Evolutionary conservation across 148 eudicot genomes (phyloP), one percentile per base, ranked within the genome.

Genomic region (Vaccinium corymbosum): DNA sequence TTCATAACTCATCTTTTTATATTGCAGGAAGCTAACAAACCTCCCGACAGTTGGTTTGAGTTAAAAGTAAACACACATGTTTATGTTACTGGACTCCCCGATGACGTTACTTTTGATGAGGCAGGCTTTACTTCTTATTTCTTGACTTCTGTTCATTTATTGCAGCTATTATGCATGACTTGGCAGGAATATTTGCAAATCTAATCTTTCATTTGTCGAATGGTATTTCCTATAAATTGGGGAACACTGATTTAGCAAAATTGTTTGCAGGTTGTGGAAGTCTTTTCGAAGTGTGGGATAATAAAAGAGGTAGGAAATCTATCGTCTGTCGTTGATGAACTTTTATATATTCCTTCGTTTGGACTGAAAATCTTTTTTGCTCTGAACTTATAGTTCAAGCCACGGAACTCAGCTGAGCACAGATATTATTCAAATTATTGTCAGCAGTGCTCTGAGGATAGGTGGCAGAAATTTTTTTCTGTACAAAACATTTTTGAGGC

Each of bases 11-110:
- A 13, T 2, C 4, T 13, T 68, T 13, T 55, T 25, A 27, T 68
- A 5, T 87, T 84, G 14, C 90, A 97, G 99, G 99, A 95, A 92
- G 93, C 96, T 25, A 95, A 95, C 83, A 92, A 95, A 81, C 96
- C 98, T 55, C 99, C 99, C 68, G 98, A 93, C 81, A 91, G 93
- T 82, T 97, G 98, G 99, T 97, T 97, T 85, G 99, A 97, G 81
- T 88, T 97, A 87, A 95, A 94, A 90, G 90, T 89, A 78, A 97
- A 97, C 83, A 97, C 99, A 1, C 93, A 97, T 85, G 96, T 97
- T 79, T 97, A 97, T 78, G 95, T 97, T 79, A 93, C 93, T 61
- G 99, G 99, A 35, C 87, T 97, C 89, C 99, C 99, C 9, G 98
- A 93, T 25, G 98, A 97, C 89, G 95, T 93, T 83, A 94, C 99